phyloP scores from a whole-genome alignment of 805 yeast genomes.

The Starmera amethionina region DNA sequence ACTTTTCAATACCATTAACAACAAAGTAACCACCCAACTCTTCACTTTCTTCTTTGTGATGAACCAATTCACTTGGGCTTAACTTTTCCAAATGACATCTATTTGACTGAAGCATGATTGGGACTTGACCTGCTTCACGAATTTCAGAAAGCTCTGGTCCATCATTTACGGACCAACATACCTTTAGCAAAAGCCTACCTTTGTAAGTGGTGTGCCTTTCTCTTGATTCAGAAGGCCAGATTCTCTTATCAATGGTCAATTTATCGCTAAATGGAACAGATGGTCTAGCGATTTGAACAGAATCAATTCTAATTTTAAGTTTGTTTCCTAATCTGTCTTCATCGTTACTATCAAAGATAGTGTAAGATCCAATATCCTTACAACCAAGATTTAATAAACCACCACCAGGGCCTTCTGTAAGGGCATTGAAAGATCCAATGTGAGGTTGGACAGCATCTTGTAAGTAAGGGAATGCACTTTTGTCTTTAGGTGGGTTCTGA shows the following conservation, averaged over 20 bases:
- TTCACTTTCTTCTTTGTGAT: constrained; percentile 80
- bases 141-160: constrained; percentile 74
- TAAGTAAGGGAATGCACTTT: constrained; percentile 71
- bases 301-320: constrained; percentile 72
- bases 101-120: constrained; percentile 84
- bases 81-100: constrained; percentile 83
- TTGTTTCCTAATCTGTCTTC: constrained; percentile 74
- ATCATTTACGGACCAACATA: constrained; percentile 81
- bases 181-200: constrained; percentile 67
- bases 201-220: constrained; percentile 81
- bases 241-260: constrained; percentile 65
- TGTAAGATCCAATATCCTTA: constrained; percentile 78
- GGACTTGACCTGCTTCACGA: constrained; percentile 86
- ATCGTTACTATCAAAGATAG: constrained; percentile 75
- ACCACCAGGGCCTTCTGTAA: constrained; percentile 80
- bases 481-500: constrained; percentile 81
- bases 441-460: constrained; percentile 92
- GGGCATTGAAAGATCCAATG: constrained; percentile 90
- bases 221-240: constrained; percentile 81
- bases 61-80: constrained; percentile 75
- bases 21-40: constrained; percentile 93
- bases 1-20: constrained; percentile 93
- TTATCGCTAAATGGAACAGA: constrained; percentile 62
- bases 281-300: constrained; percentile 83
- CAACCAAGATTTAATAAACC: constrained; percentile 81